phyloP scores from a whole-genome alignment of 2,329 filamentous ascomycete species.

The Talaromyces amestolkiae region DNA sequence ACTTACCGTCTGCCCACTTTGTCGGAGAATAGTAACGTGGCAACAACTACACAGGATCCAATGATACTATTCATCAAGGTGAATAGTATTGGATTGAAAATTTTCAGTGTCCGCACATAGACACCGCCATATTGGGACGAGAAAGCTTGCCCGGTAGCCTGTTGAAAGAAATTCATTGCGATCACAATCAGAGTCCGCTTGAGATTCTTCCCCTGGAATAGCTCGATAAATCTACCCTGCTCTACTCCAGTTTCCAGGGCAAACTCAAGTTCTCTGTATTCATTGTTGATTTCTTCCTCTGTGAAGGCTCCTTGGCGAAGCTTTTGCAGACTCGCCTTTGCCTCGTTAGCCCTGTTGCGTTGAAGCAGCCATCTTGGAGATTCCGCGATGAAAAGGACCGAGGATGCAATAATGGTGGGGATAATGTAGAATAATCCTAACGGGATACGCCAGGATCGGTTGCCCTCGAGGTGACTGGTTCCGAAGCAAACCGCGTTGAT shows the following conservation, averaged over 20 bases:
- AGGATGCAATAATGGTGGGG: neutral
- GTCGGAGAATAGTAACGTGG: neutral
- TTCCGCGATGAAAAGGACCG: neutral
- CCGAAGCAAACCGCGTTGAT: neutral
- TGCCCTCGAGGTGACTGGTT: neutral
- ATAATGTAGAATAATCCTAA: constrained; percentile 8
- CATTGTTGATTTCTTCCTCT: neutral
- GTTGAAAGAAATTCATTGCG: neutral
- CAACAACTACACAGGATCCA: neutral
- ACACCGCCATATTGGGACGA: neutral
- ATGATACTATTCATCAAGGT: neutral
- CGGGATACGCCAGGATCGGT: neutral
- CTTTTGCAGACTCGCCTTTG: neutral
- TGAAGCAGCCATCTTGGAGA: constrained; percentile 10
- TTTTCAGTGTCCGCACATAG: neutral
- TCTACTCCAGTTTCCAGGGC: neutral
- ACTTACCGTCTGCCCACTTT: neutral
- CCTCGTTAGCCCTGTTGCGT: neutral
- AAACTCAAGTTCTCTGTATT: neutral
- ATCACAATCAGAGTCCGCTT: neutral
- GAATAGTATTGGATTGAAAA: neutral
- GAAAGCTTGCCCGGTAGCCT: neutral
- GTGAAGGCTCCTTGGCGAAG: neutral
- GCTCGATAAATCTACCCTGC: neutral
- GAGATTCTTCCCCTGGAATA: neutral